These are phyloP conservation scores for Saccharomyces hybrid DNA, from an alignment of 1,139 yeast genomes.

Conservation along the genomic window DNA sequence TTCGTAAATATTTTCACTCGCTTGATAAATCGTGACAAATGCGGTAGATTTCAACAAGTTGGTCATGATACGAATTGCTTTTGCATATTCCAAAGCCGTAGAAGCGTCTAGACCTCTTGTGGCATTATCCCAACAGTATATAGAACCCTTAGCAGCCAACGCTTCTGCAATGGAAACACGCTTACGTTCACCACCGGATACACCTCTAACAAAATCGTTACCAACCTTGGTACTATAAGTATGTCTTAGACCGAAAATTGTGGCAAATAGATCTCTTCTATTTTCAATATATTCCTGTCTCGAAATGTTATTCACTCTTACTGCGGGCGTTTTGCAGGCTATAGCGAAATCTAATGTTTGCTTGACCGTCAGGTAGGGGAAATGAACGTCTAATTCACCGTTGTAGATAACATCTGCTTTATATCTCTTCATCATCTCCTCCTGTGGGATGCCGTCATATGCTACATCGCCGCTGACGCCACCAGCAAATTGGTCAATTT, in stretches of 20 bases:
- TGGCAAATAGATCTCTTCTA: slow-evolving; percentile 42
- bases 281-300: slow-evolving; percentile 43
- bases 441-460: slow-evolving; percentile 46
- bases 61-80: slow-evolving; percentile 38
- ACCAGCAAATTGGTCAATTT: slow-evolving; percentile 32
- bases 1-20: slow-evolving; percentile 42
- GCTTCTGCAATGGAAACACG: slow-evolving; percentile 71
- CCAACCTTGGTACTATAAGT: slow-evolving; percentile 68
- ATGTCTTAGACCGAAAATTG: slow-evolving; percentile 52
- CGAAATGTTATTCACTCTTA: slow-evolving; percentile 35
- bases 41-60: slow-evolving; percentile 36
- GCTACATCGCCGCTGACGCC: slow-evolving; percentile 31
- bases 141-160: slow-evolving; percentile 41
- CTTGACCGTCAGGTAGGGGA: slow-evolving; percentile 47
- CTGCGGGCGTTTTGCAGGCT: slow-evolving; percentile 36
- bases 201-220: slow-evolving; percentile 65
- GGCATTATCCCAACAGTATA: slow-evolving; percentile 58
- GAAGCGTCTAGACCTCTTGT: slow-evolving; percentile 58
- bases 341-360: slow-evolving; percentile 41
- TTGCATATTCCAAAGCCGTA: slow-evolving; percentile 44
- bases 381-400: slow-evolving; percentile 48
- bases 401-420: slow-evolving; percentile 46
- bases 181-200: slow-evolving; percentile 80
- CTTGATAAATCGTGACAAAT: slow-evolving; percentile 41
- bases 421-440: slow-evolving; percentile 41